A percentile compares a stretch with the other conserved stretches of the same genome.
phyloP scores from a whole-genome alignment of 495 filamentous ascomycete species.

The Lindgomyces ingoldianus region DNA sequence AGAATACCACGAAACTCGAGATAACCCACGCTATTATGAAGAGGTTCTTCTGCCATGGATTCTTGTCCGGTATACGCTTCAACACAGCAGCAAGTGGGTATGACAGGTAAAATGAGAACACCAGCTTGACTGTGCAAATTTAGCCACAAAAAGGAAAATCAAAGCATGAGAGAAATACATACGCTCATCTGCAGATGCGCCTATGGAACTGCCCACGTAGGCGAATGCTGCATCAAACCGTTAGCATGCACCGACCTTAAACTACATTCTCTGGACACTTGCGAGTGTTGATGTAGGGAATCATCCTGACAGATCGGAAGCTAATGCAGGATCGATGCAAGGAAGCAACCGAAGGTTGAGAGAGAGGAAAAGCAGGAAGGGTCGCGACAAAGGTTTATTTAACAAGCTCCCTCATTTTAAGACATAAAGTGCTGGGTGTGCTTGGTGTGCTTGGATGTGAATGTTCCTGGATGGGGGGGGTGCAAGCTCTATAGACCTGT shows the following conservation, averaged over 20 bases:
- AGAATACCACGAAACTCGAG: not conserved
- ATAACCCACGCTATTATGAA: constrained; percentile 72
- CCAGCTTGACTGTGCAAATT: constrained; percentile 93
- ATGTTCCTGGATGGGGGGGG: not conserved
- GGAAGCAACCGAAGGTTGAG: not conserved
- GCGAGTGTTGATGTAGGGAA: constrained; percentile 85
- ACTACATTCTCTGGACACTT: constrained; percentile 38
- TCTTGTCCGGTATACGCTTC: constrained; percentile 84
- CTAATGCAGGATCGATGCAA: constrained; percentile 4
- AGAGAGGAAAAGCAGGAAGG: not conserved
- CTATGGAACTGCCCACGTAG: constrained; percentile 63
- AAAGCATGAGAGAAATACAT: constrained; percentile 41
- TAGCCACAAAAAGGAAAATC: too few species aligned
- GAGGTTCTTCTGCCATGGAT: constrained; percentile 83
- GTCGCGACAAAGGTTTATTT: not conserved
- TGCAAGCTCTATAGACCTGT: not conserved
- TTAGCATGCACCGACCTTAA: constrained; percentile 4
- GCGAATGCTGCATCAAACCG: constrained; percentile 64
- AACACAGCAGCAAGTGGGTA: constrained; percentile 88
- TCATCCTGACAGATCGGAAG: constrained; percentile 56
- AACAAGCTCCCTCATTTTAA: not conserved
- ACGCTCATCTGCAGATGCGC: constrained; percentile 87
- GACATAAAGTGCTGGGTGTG: not conserved
- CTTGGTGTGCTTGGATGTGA: too few species aligned
- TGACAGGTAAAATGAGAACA: constrained; percentile 86